Conservation (phyloP, 208 protist species). For the Herpetomonas samuelpessoai region DNA sequence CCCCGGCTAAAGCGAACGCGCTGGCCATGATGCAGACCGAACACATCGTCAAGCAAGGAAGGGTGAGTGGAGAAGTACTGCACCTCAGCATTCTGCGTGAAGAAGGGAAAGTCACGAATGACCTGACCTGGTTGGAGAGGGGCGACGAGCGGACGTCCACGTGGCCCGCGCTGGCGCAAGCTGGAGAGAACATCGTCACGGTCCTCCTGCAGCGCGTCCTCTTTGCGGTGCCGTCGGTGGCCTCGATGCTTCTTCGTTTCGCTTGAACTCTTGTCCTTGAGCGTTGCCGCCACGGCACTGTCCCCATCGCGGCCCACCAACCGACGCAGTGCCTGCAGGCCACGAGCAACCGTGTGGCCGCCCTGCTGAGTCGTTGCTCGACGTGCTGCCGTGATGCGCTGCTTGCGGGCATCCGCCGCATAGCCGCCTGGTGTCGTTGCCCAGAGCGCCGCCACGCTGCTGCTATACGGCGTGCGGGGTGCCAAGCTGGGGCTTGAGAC, state of each 20-base stretch:
- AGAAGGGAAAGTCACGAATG: slow-evolving; percentile 70
- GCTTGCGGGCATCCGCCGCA: not conserved
- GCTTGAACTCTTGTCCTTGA: no score
- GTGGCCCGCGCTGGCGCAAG: no score
- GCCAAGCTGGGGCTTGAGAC: no score
- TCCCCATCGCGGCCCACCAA: no score
- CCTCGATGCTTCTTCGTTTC: no score
- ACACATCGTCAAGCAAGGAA: slow-evolving; percentile 49
- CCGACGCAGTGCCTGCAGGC: no score
- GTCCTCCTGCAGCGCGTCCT: not conserved
- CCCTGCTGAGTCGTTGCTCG: not conserved
- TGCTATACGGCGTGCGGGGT: slow-evolving; percentile 28
- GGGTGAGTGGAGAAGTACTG: slow-evolving; percentile 70
- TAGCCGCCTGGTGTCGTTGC: not conserved
- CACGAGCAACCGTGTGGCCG: not conserved
- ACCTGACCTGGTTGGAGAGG: slow-evolving; percentile 43
- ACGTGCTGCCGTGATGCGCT: not conserved
- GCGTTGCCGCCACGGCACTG: not conserved
- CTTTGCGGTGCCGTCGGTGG: no score
- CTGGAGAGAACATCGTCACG: not conserved
- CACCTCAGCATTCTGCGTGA: slow-evolving; percentile 40
- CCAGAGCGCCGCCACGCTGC: slow-evolving; percentile 10
- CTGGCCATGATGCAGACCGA: slow-evolving; percentile 59
- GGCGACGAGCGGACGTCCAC: not conserved
- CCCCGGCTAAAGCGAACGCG: slow-evolving; percentile 31